Percentiles rank a stretch among this genome's conserved stretches.
These are phyloP conservation scores for Mycena rosella DNA, from an alignment of 768 basidiomycete genomes.

Conservation along the genomic window DNA sequence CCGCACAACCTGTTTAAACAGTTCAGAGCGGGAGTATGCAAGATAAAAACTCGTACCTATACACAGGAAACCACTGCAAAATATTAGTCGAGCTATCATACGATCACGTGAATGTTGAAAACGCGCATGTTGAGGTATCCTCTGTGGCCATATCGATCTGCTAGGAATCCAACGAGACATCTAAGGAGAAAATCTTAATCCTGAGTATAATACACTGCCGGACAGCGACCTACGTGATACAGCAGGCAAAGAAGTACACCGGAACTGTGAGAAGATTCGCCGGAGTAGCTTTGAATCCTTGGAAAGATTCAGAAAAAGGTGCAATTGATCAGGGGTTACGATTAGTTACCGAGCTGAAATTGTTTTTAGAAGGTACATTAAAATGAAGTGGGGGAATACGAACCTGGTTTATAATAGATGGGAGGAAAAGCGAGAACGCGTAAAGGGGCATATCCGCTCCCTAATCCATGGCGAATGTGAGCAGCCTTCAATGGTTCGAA, in stretches of 20 bases:
- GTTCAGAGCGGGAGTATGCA: too few relatives aligned
- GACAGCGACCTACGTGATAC: constrained; percentile 62
- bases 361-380: constrained; percentile 6
- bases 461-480: background rate
- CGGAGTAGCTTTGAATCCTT: constrained; percentile 75
- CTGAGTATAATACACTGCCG: background rate
- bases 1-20: constrained; percentile 58
- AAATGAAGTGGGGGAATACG: constrained; percentile 34
- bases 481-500: background rate
- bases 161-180: constrained; percentile 66
- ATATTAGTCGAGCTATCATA: background rate
- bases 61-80: constrained; percentile 41
- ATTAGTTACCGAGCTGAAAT: constrained; percentile 53
- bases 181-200: background rate
- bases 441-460: constrained; percentile 65
- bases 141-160: constrained; percentile 71
- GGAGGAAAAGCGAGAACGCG: constrained; percentile 83
- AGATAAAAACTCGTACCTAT: constrained; percentile 7
- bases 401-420: constrained; percentile 81
- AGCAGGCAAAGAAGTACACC: constrained; percentile 78
- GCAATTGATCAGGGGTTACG: background rate
- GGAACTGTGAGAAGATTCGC: constrained; percentile 86
- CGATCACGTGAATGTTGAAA: constrained; percentile 11
- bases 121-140: constrained; percentile 75
- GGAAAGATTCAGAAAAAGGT: constrained; percentile 5